Percentiles rank a stretch among this genome's conserved stretches.
Evolutionary conservation across 2,329 filamentous ascomycete species (phyloP).

Genomic region (Cladosporium sp.): DNA sequence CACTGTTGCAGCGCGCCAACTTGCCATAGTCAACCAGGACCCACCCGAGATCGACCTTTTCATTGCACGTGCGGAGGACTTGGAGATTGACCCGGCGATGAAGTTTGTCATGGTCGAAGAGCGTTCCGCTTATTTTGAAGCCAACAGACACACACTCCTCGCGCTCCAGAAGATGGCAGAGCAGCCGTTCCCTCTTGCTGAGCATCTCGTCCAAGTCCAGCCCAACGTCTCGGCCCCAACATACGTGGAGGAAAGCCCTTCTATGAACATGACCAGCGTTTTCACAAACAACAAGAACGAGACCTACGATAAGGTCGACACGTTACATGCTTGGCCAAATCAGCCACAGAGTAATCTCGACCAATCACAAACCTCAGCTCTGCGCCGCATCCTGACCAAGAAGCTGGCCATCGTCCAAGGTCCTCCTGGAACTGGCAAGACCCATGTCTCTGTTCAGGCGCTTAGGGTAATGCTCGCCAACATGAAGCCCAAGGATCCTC

Average conservation of each 20-base stretch:
- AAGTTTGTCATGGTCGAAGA: constrained; percentile 80
- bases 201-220: constrained; percentile 59
- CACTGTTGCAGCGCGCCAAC: constrained; percentile 67
- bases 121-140: constrained; percentile 73
- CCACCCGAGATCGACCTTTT: constrained; percentile 75
- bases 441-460: constrained; percentile 73
- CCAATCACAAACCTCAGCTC: constrained; percentile 66
- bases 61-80: constrained; percentile 62
- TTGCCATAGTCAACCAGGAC: constrained; percentile 62
- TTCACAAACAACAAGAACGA: constrained; percentile 35
- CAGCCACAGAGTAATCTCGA: constrained; percentile 59
- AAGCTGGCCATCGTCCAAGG: constrained; percentile 78
- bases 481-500: constrained; percentile 56
- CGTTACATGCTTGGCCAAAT: constrained; percentile 57
- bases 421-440: constrained; percentile 79
- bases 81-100: constrained; percentile 66
- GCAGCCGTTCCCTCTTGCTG: constrained; percentile 58
- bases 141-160: constrained; percentile 68
- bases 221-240: constrained; percentile 50
- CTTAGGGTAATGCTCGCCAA: constrained; percentile 66
- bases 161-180: constrained; percentile 66
- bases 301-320: constrained; percentile 50
- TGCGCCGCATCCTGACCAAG: constrained; percentile 69
- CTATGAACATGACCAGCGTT: constrained; percentile 48
- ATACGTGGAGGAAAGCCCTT: constrained; percentile 54